These are phyloP conservation scores for Pyrenopolyporus hunteri DNA, from an alignment of 495 filamentous ascomycete species.

Conservation along the genomic window DNA sequence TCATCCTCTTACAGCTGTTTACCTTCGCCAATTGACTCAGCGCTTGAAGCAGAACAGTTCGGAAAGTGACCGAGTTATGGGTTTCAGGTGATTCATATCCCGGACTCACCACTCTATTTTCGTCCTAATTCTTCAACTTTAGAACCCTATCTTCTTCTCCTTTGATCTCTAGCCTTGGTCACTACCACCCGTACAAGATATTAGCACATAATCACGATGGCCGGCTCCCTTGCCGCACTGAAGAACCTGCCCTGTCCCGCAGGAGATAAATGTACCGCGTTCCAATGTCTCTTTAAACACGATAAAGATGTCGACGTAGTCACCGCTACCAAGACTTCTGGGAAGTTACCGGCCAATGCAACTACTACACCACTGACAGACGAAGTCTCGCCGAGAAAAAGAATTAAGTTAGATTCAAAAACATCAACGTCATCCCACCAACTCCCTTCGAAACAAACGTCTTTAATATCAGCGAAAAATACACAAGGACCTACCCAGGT, in stretches of 20 bases:
- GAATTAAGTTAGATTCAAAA: conserved; percentile 35
- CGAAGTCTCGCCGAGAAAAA: conserved; percentile 28
- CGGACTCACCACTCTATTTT: not conserved
- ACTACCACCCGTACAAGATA: not conserved
- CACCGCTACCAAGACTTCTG: not conserved
- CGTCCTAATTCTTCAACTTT: not conserved
- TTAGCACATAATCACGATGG: conserved; percentile 58
- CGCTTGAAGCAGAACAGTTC: not conserved
- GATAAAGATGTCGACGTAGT: conserved; percentile 33
- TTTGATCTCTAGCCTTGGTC: not conserved
- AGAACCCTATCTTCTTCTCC: not conserved
- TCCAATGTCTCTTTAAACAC: conserved; percentile 52
- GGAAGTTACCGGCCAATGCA: conserved; percentile 16
- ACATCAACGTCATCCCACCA: conserved; percentile 13
- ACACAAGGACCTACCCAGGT: not conserved
- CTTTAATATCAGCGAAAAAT: not conserved
- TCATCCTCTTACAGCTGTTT: not conserved
- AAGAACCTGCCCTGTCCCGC: conserved; percentile 69
- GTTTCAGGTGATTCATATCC: no score
- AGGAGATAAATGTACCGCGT: conserved; percentile 51
- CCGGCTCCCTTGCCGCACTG: conserved; percentile 68
- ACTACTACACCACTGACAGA: conserved; percentile 8
- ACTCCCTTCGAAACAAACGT: not conserved
- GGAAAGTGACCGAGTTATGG: no score
- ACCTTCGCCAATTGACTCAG: no score